Base-by-base conservation (phyloP, 140 eudicot genomes). In the Oenanthe javanica region DNA sequence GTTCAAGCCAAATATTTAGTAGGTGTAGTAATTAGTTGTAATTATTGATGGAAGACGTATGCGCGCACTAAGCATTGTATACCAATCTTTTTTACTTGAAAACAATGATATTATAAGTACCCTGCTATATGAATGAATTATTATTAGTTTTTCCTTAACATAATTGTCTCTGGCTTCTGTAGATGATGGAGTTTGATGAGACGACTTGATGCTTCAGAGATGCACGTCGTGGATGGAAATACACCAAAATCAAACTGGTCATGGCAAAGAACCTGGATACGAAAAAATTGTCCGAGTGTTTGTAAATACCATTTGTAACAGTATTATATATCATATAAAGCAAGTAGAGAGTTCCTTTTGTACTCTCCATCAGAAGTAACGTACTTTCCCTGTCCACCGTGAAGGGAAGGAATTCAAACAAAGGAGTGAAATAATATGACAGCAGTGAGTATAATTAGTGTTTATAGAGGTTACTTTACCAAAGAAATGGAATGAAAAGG, bases 181-280 rank as follows among this genome's bases (percentile, higher is more conserved):
- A 93, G 98, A 93, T 82, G 82, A 93, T 93, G 98, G 96, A 85
- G 50, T 93, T 93, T 79, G 97, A 93, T 49, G 98, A 93, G 88
- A 86, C 94, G 78, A 72, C 86, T 74, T 85, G 89, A 91, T 81
- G 76, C 83, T 69, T 67, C 47, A 78, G 80, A 63, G 38, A 76
- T 25, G 75, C 76, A 36, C 45, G 84, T 84, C 79, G 77, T 75
- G 81, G 87, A 75, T 80, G 93, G 83, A 87, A 61, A 80, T 83
- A 31, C 73, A 4, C 42, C 27, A 31, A 47, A 36, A 75, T 48
- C 82, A 76, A 85, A 77, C 74, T 25, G 75, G 76, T 5, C 70
- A 76, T 21, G 5, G 42, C 48, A 75, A 82, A 79, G 83, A 71
- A 81, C 82, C 70, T 46, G 66, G 82, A 81, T 47, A 72, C 50